Base-by-base conservation (phyloP, 2,329 filamentous ascomycete species). In the Trichoderma atroviride region DNA sequence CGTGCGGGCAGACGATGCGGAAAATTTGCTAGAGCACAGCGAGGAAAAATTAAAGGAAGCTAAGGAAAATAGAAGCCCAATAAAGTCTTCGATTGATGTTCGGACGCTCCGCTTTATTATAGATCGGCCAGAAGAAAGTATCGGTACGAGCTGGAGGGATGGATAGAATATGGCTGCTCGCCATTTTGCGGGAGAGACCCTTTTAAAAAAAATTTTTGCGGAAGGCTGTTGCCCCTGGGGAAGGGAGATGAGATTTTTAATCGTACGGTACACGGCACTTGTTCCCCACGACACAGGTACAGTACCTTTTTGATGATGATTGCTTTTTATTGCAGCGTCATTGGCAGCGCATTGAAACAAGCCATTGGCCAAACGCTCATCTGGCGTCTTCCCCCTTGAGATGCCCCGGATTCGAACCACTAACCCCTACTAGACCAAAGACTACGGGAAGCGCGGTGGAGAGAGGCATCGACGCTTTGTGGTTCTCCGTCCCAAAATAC, bases 51-150 rank as follows among this genome's bases (percentile, higher is more conserved):
- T 43, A 2, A 55, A 37, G 9, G 10, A 40, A 16, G 40, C 22
- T 31, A 40, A 43, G 14, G n/a, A 55, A 62, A 37, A 57, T 43
- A 43, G 35, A 69, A 63, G 57, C 27, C 47, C 47, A 50, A 50
- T 56, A 47, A 33, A 43, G 33, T 53, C 27, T 55, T 24, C 35
- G 66, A 62, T 35, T 60, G 65, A n/a, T 58, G 59, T 58, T 68
- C 65, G 59, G 59, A 61, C 59, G 16, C 59, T 31, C 59, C 59
- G 37, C 56, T 60, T 43, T 43, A 43, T 43, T 43, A 10, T 56
- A 66, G 63, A 66, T 66, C 53, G 63, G 27, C 65, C 40, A 19
- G 22, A 35, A 13, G 33, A 52, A 53, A 55, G 65, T 52, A 60
- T 56, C 31, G 35, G 63, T 58, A 56, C 63, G 29, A 35, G 33